These are phyloP conservation scores for Podila minutissima DNA, from an alignment of 192 early-diverging fungal genomes.

Conservation along the genomic window DNA sequence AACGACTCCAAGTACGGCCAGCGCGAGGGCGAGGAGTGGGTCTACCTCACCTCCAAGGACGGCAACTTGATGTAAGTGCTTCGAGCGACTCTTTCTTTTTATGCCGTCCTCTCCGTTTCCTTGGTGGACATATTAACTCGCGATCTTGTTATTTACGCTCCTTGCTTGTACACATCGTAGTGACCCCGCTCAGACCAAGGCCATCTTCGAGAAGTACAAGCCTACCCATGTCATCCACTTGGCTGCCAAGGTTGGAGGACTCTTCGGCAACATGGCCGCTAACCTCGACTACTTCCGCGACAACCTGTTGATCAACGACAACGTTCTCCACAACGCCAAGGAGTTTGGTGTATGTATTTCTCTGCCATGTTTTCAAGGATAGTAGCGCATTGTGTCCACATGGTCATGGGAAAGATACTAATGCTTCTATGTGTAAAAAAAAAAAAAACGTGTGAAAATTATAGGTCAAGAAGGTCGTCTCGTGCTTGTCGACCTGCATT, in stretches of 20 bases:
- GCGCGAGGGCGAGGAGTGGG: constrained; percentile 75
- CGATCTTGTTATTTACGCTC: background rate
- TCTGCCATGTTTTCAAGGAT: background rate
- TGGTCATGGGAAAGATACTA: background rate
- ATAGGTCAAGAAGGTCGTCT: constrained; percentile 84
- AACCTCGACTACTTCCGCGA: constrained; percentile 82
- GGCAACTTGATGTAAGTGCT: constrained; percentile 75
- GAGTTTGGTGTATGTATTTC: constrained; percentile 61
- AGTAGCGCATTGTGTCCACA: background rate
- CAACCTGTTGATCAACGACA: constrained; percentile 85
- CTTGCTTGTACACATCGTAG: constrained; percentile 32
- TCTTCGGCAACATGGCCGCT: constrained; percentile 85
- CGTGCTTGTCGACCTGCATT: constrained; percentile 86
- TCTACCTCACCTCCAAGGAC: constrained; percentile 80
- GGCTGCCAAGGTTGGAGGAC: constrained; percentile 76
- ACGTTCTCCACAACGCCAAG: constrained; percentile 71
- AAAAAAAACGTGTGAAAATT: too few species aligned
- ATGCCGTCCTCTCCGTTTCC: background rate
- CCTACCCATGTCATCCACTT: constrained; percentile 87
- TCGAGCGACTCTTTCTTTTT: background rate
- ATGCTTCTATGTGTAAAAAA: background rate
- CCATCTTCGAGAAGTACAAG: constrained; percentile 78
- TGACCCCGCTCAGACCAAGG: constrained; percentile 66
- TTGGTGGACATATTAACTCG: too few species aligned
- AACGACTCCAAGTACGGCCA: constrained; percentile 67